Base-by-base conservation (phyloP, 108 stramenopile genomes). In the Epithemia pelagica region DNA sequence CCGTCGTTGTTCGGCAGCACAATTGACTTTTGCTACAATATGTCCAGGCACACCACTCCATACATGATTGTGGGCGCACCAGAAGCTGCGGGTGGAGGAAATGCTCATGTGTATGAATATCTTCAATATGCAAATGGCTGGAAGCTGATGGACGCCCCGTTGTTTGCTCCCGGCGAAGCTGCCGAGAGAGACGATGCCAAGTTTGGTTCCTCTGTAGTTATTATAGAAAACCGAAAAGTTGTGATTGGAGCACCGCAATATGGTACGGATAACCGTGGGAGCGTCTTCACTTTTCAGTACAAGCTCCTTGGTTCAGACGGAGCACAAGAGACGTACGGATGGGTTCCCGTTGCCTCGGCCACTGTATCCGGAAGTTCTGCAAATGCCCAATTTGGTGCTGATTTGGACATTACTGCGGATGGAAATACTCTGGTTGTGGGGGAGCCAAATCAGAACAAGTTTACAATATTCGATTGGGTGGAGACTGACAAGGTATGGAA, bases 331-430 rank as follows among this genome's bases (percentile, higher is more conserved):
- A 15, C 37, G 37, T 58, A 26, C 26, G 21, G 26, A 23, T 58
- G 56, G 56, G 21, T 58, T 27, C 56, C 56, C 56, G 21, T 58
- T 8, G 7, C 56, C 21, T 23, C 22, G 22, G 22, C 56, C 25
- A 26, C 56, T 18, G 21, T 58, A 7, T 5, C 56, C 8, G 56
- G 56, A 8, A 58, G 25, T 8, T 5, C 18, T 5, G 26, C 7
- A 58, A 21, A 26, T 30, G 10, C 21, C 21, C 15, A 30, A 46
- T 55, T 58, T 29, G 54, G 28, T 58, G 7, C 52, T 23, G 21
- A n/a, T 8, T 24, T 66, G 5, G 57, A 58, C 54, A 30, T 66
- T 52, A 31, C 54, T 54, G 22, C 28, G 29, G 61, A 62, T 62
- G 61, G 61, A 30, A 30, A 30, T 31, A 31, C 30, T 7, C 5